Conservation (phyloP, 371 early-diverging fungal genomes). For the Apophysomyces ossiformis region DNA sequence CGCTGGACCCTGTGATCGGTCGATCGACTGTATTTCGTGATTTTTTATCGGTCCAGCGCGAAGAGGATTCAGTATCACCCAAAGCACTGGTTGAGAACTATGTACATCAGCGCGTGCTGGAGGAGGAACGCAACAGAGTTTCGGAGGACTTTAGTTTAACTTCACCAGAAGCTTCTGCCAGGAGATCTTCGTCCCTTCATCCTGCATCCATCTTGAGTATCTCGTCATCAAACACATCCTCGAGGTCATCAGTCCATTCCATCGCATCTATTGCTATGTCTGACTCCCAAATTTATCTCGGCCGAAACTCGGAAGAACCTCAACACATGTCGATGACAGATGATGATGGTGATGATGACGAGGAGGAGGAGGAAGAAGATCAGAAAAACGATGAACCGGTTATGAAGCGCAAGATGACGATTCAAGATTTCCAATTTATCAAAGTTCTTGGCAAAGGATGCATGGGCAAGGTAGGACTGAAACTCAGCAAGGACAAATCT, state of each 20-base stretch:
- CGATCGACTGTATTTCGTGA: conserved; percentile 33
- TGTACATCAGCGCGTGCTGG: conserved; percentile 3
- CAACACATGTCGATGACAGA: neutral
- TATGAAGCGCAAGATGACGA: conserved; percentile 34
- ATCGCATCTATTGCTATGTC: neutral
- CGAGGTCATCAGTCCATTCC: conserved; percentile 8
- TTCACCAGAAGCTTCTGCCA: neutral
- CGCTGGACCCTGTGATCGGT: conserved; percentile 24
- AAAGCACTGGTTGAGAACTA: neutral
- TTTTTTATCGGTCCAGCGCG: conserved; percentile 32
- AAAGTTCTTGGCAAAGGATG: conserved; percentile 47
- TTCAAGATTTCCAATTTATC: conserved; percentile 52
- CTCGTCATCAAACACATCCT: neutral
- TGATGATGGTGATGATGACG: conserved; percentile 10
- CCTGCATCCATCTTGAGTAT: neutral
- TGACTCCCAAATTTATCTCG: conserved; percentile 5
- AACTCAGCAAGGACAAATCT: too few relatives aligned
- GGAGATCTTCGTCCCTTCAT: conserved; percentile 7
- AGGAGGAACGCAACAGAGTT: neutral
- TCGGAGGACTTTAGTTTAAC: neutral
- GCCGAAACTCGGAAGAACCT: neutral
- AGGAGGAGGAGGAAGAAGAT: conserved; percentile 34
- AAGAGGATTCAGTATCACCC: conserved; percentile 15
- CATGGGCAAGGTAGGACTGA: conserved; percentile 49
- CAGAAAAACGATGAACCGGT: conserved; percentile 25